Conservation (phyloP, 2,329 filamentous ascomycete genomes). For the Pseudogymnoascus verrucosus region DNA sequence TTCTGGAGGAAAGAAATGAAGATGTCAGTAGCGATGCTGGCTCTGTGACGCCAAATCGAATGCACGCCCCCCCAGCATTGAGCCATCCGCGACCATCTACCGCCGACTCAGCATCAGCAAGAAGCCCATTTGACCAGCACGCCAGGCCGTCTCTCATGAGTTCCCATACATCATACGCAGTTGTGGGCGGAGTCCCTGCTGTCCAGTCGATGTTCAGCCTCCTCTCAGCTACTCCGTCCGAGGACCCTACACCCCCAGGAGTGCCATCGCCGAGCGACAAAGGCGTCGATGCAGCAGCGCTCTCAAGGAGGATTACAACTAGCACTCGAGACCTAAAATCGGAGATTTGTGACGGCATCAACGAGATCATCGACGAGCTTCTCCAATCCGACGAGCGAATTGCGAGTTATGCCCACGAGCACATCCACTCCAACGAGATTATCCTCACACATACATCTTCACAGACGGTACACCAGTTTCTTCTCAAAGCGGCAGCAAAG, state of each 20-base stretch:
- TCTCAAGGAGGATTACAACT: constrained; percentile 23
- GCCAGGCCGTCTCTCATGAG: constrained; percentile 53
- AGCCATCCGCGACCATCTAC: not conserved
- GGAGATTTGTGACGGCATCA: constrained; percentile 88
- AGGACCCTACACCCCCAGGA: constrained; percentile 45
- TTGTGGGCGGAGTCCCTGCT: constrained; percentile 41
- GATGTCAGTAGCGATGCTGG: constrained; percentile 31
- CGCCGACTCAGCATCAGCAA: not conserved
- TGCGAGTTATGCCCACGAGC: constrained; percentile 75
- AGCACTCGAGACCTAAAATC: constrained; percentile 65
- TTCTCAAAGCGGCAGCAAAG: constrained; percentile 79
- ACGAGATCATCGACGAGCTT: constrained; percentile 93
- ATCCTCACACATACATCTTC: constrained; percentile 86
- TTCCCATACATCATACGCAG: constrained; percentile 55
- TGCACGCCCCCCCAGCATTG: constrained; percentile 15
- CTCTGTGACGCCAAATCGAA: constrained; percentile 22
- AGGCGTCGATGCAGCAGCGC: constrained; percentile 19
- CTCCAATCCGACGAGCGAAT: constrained; percentile 91
- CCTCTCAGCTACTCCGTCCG: constrained; percentile 60
- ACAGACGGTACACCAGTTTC: constrained; percentile 78
- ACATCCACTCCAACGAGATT: constrained; percentile 89
- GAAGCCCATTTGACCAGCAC: not conserved
- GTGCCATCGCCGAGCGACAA: constrained; percentile 39
- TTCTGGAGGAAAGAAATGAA: constrained; percentile 67
- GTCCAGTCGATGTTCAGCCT: constrained; percentile 79